Percentiles rank a stretch among this genome's conserved stretches.
phyloP scores from a whole-genome alignment of 2,329 filamentous ascomycete species.

The Diaporthe vaccinii region DNA sequence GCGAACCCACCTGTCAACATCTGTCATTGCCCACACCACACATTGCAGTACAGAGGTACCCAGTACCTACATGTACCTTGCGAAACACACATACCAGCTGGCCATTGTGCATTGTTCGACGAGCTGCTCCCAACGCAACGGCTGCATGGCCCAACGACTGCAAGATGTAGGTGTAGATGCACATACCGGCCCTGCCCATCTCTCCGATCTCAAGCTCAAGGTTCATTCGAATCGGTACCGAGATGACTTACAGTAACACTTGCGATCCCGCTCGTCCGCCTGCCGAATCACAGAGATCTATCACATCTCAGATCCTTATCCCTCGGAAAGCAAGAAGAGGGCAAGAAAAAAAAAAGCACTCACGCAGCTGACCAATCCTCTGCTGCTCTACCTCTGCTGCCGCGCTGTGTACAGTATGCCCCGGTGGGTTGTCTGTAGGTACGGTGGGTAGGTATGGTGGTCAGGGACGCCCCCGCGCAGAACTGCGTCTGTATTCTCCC shows the following conservation, averaged over 20 bases:
- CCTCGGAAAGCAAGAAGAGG: conserved; percentile 1
- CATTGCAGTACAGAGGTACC: conserved; percentile 1
- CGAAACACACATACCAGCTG: background rate
- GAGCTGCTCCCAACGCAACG: background rate
- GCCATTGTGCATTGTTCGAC: background rate
- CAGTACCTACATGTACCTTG: background rate
- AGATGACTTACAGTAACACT: conserved; percentile 31
- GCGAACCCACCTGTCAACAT: conserved; percentile 26
- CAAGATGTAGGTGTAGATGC: background rate
- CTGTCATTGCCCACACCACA: conserved; percentile 2
- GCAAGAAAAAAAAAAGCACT: conserved; percentile 3
- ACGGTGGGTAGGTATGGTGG: too few relatives aligned
- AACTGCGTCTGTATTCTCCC: background rate
- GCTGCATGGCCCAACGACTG: background rate
- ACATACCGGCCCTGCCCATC: background rate
- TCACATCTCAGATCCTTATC: conserved; percentile 26
- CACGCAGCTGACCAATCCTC: conserved; percentile 25
- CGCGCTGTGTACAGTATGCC: background rate
- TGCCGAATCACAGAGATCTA: conserved; percentile 29
- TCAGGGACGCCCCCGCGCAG: background rate
- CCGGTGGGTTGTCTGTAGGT: background rate
- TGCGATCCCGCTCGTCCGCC: conserved; percentile 31
- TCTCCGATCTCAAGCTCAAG: conserved; percentile 4
- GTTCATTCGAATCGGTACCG: conserved; percentile 16
- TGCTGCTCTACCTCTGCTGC: background rate